phyloP scores from a whole-genome alignment of 768 basidiomycete genomes.

The Russula foetens region DNA sequence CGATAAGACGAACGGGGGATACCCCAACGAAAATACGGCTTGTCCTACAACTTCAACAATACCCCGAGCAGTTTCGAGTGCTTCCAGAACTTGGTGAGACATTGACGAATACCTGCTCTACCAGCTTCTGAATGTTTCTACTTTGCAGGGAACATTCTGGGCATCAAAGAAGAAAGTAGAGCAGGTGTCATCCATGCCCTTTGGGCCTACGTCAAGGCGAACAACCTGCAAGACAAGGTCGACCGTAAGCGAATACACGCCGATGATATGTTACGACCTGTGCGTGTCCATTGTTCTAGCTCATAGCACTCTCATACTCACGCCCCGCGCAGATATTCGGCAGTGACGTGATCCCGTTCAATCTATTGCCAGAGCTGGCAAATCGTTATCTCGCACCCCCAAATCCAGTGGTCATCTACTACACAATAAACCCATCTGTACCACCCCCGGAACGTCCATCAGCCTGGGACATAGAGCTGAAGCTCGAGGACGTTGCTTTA shows the following conservation, averaged over 20 bases:
- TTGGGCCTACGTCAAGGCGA: constrained; percentile 89
- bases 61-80: constrained; percentile 80
- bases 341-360: constrained; percentile 62
- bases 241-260: constrained; percentile 63
- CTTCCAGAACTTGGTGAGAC: constrained; percentile 58
- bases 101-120: background rate
- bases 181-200: constrained; percentile 72
- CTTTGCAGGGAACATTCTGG: constrained; percentile 50
- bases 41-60: constrained; percentile 81
- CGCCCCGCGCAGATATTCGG: constrained; percentile 50
- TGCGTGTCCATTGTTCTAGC: constrained; percentile 26
- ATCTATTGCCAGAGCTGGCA: constrained; percentile 75
- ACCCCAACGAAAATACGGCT: constrained; percentile 67
- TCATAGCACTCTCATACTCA: background rate
- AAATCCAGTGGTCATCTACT: constrained; percentile 76
- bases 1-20: constrained; percentile 75
- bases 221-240: constrained; percentile 75
- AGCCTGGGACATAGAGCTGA: constrained; percentile 85
- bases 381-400: constrained; percentile 72
- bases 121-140: background rate
- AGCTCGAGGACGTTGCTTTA: constrained; percentile 68
- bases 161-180: constrained; percentile 79
- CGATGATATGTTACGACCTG: constrained; percentile 60
- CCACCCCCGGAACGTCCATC: constrained; percentile 51
- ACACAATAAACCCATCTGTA: constrained; percentile 54